Evolutionary conservation across 495 filamentous ascomycete species (phyloP).

Genomic region (Talaromyces nanjingensis): DNA sequence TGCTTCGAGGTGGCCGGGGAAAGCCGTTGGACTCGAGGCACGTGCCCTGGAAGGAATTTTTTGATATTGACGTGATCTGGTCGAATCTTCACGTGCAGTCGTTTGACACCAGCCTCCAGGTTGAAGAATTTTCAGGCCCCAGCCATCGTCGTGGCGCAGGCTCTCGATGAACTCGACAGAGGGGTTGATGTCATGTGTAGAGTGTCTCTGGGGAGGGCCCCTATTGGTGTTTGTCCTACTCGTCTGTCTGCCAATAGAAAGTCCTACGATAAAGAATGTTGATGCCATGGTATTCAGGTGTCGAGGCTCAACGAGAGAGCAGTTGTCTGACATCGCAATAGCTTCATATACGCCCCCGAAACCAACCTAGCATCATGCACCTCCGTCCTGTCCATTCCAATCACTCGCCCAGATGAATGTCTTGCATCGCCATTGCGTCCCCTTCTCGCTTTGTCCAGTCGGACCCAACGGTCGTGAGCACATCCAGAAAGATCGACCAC

Average conservation of each 20-base stretch:
- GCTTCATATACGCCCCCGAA: not conserved
- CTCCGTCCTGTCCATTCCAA: conserved; percentile 45
- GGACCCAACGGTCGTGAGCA: conserved; percentile 77
- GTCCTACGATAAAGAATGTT: not conserved
- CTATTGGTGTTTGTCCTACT: not conserved
- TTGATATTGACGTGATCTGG: not conserved
- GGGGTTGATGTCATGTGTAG: not conserved
- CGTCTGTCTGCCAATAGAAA: not conserved
- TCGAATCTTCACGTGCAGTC: not conserved
- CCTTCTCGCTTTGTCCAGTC: conserved; percentile 71
- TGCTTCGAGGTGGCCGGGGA: not conserved
- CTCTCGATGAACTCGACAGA: not conserved
- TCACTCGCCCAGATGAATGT: conserved; percentile 92
- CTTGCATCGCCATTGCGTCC: conserved; percentile 74
- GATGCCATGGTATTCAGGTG: not conserved
- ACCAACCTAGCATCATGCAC: not conserved
- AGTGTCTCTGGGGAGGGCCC: not conserved
- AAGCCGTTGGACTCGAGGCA: not conserved
- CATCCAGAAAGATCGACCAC: conserved; percentile 80
- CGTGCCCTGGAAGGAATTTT: not conserved
- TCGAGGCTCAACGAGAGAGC: not conserved
- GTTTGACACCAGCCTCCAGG: not conserved
- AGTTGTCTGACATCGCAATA: not conserved
- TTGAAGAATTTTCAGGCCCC: not conserved
- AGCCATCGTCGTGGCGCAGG: not conserved